Percentiles rank a stretch among this genome's conserved stretches.
Evolutionary conservation across 1,284 basidiomycete species (phyloP).

Genomic region (Veloporphyrellus conicus): DNA sequence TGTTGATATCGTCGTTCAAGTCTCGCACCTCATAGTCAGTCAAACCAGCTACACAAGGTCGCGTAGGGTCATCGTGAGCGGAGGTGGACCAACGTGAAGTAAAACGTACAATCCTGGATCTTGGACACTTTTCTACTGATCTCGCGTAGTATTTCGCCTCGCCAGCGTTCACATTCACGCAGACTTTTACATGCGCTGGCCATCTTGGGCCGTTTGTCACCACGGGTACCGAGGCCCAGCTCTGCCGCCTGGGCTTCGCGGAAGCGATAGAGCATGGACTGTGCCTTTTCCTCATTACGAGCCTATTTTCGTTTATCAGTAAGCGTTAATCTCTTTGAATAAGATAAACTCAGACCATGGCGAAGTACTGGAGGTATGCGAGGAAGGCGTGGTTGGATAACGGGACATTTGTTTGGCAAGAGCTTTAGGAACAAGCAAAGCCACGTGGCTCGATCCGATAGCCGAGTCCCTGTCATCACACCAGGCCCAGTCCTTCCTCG

Average conservation of each 20-base stretch:
- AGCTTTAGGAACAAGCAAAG: slow-evolving; percentile 26
- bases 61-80: too few species aligned
- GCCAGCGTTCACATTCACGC: slow-evolving; percentile 91
- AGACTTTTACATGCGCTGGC: slow-evolving; percentile 87
- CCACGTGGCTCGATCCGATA: slow-evolving; percentile 13
- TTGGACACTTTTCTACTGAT: slow-evolving; percentile 96
- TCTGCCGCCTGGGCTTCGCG: slow-evolving; percentile 95
- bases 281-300: slow-evolving; percentile 95
- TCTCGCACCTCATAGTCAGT: slow-evolving; percentile 94
- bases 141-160: slow-evolving; percentile 91
- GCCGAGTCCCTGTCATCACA: too few species aligned
- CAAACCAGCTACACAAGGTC: slow-evolving; percentile 66
- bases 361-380: slow-evolving; percentile 4
- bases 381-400: neutral
- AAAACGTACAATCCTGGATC: slow-evolving; percentile 89
- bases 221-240: slow-evolving; percentile 80
- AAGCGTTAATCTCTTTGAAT: neutral
- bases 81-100: too few species aligned
- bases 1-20: slow-evolving; percentile 95
- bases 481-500: too few species aligned
- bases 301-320: slow-evolving; percentile 48
- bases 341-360: slow-evolving; percentile 14
- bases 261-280: slow-evolving; percentile 98
- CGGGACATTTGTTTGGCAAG: slow-evolving; percentile 31
- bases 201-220: slow-evolving; percentile 83